Evolutionary conservation across 2,329 filamentous ascomycete species (phyloP).

Genomic region (Aureobasidium lini): DNA sequence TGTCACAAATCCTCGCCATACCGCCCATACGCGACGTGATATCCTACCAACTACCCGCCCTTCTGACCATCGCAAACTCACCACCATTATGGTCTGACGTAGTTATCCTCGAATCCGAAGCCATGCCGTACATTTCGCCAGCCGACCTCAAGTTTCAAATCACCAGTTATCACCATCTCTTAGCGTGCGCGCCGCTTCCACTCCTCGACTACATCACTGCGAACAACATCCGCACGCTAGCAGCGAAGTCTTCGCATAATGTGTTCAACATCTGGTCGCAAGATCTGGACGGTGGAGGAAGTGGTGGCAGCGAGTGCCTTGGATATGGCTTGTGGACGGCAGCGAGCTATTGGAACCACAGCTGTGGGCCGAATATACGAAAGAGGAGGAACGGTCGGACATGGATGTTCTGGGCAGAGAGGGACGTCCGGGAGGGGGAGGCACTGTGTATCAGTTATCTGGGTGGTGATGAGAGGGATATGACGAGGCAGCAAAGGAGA

Average conservation of each 20-base stretch:
- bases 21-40: slow-evolving; percentile 28
- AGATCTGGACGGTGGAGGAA: slow-evolving; percentile 23
- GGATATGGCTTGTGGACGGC: slow-evolving; percentile 41
- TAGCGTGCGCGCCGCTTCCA: slow-evolving; percentile 31
- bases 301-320: slow-evolving; percentile 40
- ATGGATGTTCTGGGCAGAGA: slow-evolving; percentile 35
- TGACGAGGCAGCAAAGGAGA: slow-evolving; percentile 31
- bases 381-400: slow-evolving; percentile 34
- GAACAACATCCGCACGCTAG: slow-evolving; percentile 29
- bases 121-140: slow-evolving; percentile 34
- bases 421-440: slow-evolving; percentile 31
- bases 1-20: slow-evolving; percentile 11
- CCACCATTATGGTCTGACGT: slow-evolving; percentile 28
- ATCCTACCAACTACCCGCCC: slow-evolving; percentile 35
- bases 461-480: slow-evolving; percentile 39
- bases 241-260: slow-evolving; percentile 38
- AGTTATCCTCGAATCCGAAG: slow-evolving; percentile 33
- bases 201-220: slow-evolving; percentile 30
- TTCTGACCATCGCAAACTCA: slow-evolving; percentile 27
- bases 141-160: slow-evolving; percentile 34
- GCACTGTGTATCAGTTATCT: slow-evolving; percentile 43
- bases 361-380: slow-evolving; percentile 36
- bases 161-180: slow-evolving; percentile 36
- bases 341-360: slow-evolving; percentile 44
- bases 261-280: slow-evolving; percentile 40